A percentile compares a stretch with the other conserved stretches of the same genome.
Conservation (phyloP, 148 eudicot genomes). For the Spergularia bocconei region DNA sequence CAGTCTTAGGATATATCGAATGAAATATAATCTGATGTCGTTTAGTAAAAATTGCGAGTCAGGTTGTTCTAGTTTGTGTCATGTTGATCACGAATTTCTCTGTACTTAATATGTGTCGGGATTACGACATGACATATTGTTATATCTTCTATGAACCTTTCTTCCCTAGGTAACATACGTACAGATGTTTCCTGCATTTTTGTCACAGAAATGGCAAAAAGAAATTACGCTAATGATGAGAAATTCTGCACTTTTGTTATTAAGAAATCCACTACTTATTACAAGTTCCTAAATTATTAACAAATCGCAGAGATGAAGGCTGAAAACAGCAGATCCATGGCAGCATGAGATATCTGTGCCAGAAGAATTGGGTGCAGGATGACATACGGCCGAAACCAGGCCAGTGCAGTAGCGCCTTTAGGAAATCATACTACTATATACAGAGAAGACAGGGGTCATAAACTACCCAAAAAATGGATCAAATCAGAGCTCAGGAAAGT, state of each 20-base stretch:
- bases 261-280: not conserved
- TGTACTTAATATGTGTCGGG: not conserved
- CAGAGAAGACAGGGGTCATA: not conserved
- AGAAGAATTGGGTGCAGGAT: too few relatives aligned
- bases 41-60: too few relatives aligned
- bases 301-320: not conserved
- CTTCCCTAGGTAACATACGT: not conserved
- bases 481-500: not conserved
- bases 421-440: constrained; percentile 14
- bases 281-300: constrained; percentile 13
- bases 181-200: not conserved
- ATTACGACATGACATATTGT: too few relatives aligned
- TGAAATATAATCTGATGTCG: too few relatives aligned
- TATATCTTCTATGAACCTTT: not conserved
- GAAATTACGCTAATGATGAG: not conserved
- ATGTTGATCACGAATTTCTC: too few relatives aligned
- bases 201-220: not conserved
- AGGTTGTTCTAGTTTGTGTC: too few relatives aligned
- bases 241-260: not conserved
- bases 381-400: not conserved
- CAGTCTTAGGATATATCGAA: too few relatives aligned
- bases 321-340: not conserved
- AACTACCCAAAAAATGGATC: not conserved
- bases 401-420: not conserved
- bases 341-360: not conserved